Evolutionary conservation across 495 filamentous ascomycete species (phyloP), one percentile per base, ranked within the genome.

Genomic region (Chlorociboria aeruginascens): DNA sequence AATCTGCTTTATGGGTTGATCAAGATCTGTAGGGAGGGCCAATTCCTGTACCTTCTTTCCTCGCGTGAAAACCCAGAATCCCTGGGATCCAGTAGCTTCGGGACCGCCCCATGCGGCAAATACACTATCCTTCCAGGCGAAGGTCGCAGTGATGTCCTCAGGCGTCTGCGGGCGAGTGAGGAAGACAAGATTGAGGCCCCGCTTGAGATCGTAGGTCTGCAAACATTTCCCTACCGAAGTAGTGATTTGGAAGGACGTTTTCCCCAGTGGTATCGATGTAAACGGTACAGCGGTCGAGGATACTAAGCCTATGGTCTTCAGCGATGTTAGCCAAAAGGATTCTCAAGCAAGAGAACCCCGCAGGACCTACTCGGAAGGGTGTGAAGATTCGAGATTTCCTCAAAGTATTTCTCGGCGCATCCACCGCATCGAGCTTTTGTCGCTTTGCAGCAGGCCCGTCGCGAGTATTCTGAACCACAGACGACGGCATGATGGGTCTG

Each of bases 211-310:
- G 65, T 97, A 97, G 1, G 92, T 97, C 61, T 97, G 92, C 10
- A 99, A 76, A 37, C 80, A 83, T 52, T 80, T 78, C 52, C 89
- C 89, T 42, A 90, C 85, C 0, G 86, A 95, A 34, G 93, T 97
- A 11, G 92, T 96, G 63, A 99, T 85, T 59, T 99, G 92, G 62
- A 92, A 96, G 13, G 89, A 94, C 6, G 87, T 85, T 63, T 93
- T 94, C 46, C 92, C 92, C 12, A 95, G 69, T 3, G 92, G 86
- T 17, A 90, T 75, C 16, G 81, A 79, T 7, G 89, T 85, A 58
- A 97, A 96, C 6, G 92, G 90, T 2, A 94, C 85, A 32, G 73
- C 53, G 10, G 89, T 95, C 2, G 92, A 85, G 11, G 93, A 95
- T 11, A 97, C 86, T 8, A 97, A 72, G 38, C 92, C 92, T 55